These are phyloP conservation scores for Patellifolia procumbens DNA, from an alignment of 179 eudicot species.

Conservation along the genomic window DNA sequence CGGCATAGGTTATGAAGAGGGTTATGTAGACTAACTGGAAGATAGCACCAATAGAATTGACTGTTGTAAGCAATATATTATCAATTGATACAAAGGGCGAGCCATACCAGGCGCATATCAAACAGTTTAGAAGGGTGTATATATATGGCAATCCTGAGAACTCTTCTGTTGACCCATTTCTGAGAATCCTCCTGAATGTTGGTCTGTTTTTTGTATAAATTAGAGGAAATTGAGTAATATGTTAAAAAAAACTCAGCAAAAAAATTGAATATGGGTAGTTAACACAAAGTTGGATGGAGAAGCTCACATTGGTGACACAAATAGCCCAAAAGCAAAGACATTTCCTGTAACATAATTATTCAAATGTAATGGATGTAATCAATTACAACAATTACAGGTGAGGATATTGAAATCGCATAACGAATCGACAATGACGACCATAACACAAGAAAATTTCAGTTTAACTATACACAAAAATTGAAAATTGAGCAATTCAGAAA, in stretches of 20 bases:
- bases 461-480: too few relatives aligned
- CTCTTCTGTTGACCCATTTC: slow-evolving; percentile 69
- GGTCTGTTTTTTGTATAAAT: slow-evolving; percentile 51
- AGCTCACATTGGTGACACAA: slow-evolving; percentile 90
- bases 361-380: too few relatives aligned
- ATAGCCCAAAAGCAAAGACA: slow-evolving; percentile 72
- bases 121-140: slow-evolving; percentile 80
- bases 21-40: slow-evolving; percentile 64
- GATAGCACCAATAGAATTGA: slow-evolving; percentile 75
- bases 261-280: not conserved
- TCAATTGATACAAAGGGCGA: slow-evolving; percentile 63
- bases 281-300: not conserved
- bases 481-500: too few relatives aligned
- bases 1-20: slow-evolving; percentile 67
- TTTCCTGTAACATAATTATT: slow-evolving; percentile 78
- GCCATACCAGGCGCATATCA: slow-evolving; percentile 91
- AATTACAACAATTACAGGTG: too few relatives aligned
- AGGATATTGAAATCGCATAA: too few relatives aligned
- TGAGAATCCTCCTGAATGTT: slow-evolving; percentile 73
- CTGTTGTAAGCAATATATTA: slow-evolving; percentile 60
- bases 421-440: too few relatives aligned
- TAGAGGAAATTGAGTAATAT: not conserved
- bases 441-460: too few relatives aligned
- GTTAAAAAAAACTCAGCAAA: not conserved
- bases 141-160: slow-evolving; percentile 86